Evolutionary conservation across 2,329 filamentous ascomycete genomes (phyloP).

Genomic region (Xylariaceae sp.): DNA sequence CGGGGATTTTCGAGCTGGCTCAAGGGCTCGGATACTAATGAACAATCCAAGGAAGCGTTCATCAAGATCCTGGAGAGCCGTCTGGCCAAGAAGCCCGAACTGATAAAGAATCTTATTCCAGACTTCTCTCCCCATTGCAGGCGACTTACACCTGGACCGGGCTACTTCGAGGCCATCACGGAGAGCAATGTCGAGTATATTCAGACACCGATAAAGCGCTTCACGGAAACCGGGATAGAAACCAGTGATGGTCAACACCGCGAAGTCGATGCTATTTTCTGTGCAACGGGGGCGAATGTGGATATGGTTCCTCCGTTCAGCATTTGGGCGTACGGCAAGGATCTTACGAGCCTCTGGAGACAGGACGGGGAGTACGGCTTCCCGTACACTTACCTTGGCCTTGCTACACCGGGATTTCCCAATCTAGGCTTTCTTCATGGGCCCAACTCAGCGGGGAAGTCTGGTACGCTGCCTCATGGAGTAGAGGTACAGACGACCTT

Average conservation of each 20-base stretch:
- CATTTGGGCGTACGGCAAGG: slow-evolving; percentile 56
- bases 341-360: slow-evolving; percentile 60
- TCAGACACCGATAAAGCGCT: slow-evolving; percentile 56
- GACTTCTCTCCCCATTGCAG: slow-evolving; percentile 67
- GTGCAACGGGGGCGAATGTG: slow-evolving; percentile 68
- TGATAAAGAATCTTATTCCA: slow-evolving; percentile 60
- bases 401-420: slow-evolving; percentile 66
- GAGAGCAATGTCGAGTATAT: slow-evolving; percentile 66
- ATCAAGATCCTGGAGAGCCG: slow-evolving; percentile 56
- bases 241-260: slow-evolving; percentile 59
- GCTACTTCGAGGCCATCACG: slow-evolving; percentile 67
- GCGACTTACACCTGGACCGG: slow-evolving; percentile 66
- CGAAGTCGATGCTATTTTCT: slow-evolving; percentile 67
- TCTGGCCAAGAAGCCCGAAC: slow-evolving; percentile 55
- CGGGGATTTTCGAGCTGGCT: slow-evolving; percentile 58
- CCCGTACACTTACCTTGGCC: slow-evolving; percentile 68
- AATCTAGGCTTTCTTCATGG: slow-evolving; percentile 69
- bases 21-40: slow-evolving; percentile 54
- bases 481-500: slow-evolving; percentile 69
- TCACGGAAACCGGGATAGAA: slow-evolving; percentile 63
- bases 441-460: slow-evolving; percentile 60
- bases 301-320: slow-evolving; percentile 63
- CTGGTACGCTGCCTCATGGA: slow-evolving; percentile 68
- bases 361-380: slow-evolving; percentile 59
- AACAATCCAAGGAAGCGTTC: slow-evolving; percentile 50